phyloP scores from a whole-genome alignment of 2,329 filamentous ascomycete genomes.

The Clonostachys sp. region DNA sequence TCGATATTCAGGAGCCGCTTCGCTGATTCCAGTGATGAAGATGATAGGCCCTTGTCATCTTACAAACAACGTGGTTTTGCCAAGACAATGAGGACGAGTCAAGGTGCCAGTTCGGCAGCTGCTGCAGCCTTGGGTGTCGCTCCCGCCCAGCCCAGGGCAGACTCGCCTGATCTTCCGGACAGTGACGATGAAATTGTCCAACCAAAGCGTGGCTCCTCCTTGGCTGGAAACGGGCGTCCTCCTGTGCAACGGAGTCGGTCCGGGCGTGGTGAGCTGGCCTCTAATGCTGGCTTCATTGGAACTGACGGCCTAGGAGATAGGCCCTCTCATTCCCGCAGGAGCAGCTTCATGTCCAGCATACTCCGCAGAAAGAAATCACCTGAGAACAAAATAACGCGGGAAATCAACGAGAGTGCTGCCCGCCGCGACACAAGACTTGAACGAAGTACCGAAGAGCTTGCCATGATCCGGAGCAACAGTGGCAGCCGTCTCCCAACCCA shows the following conservation, averaged over 20 bases:
- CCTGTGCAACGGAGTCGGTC: slow-evolving; percentile 34
- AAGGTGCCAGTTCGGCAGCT: slow-evolving; percentile 24
- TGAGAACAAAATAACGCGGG: slow-evolving; percentile 48
- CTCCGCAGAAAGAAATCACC: slow-evolving; percentile 58
- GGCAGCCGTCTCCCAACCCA: slow-evolving; percentile 12
- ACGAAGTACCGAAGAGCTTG: slow-evolving; percentile 48
- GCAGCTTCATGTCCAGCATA: slow-evolving; percentile 49
- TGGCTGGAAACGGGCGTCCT: slow-evolving; percentile 1
- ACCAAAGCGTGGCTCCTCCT: slow-evolving; percentile 6
- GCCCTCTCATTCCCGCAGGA: slow-evolving; percentile 29
- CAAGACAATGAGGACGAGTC: slow-evolving; percentile 19
- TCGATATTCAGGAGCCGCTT: slow-evolving; percentile 54
- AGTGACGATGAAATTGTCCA: slow-evolving; percentile 43
- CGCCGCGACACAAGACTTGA: slow-evolving; percentile 60
- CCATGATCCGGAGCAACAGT: slow-evolving; percentile 31
- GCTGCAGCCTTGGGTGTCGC: slow-evolving; percentile 24
- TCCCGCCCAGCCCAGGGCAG: slow-evolving; percentile 38
- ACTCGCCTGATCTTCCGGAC: slow-evolving; percentile 56
- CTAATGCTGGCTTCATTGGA: slow-evolving; percentile 10
- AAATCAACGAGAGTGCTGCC: slow-evolving; percentile 51
- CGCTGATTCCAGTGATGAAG: slow-evolving; percentile 67
- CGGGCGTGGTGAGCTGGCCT: slow-evolving; percentile 27
- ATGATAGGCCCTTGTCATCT: slow-evolving; percentile 7
- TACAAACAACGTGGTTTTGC: slow-evolving; percentile 23
- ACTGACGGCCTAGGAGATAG: slow-evolving; percentile 10